Conservation (phyloP, 441 rosid genomes). For the Mallotus japonicus region DNA sequence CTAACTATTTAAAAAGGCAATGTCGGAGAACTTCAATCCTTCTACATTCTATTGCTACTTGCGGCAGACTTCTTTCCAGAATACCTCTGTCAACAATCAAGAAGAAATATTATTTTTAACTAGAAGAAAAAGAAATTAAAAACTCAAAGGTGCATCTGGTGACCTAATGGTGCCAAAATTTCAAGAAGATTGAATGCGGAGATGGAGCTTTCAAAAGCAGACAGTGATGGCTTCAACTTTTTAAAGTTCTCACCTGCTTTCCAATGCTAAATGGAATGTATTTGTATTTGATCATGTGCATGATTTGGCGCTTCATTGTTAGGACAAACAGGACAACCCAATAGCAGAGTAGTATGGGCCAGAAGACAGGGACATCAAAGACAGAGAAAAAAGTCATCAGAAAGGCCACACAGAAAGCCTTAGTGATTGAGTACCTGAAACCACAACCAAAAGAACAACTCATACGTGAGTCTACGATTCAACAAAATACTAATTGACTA, state of each 20-base stretch:
- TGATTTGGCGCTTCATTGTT: conserved; percentile 66
- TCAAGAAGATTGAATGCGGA: background rate
- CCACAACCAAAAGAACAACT: conserved; percentile 13
- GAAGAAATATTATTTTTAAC: background rate
- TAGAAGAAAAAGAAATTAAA: no score
- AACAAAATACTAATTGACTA: background rate
- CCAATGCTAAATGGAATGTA: conserved; percentile 72
- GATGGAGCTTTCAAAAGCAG: background rate
- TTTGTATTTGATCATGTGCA: conserved; percentile 71
- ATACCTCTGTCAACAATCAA: conserved; percentile 36
- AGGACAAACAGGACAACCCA: conserved; percentile 70
- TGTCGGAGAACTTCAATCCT: conserved; percentile 33
- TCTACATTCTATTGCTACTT: conserved; percentile 27
- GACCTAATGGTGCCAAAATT: background rate
- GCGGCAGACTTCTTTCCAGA: conserved; percentile 32
- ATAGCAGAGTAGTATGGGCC: conserved; percentile 69
- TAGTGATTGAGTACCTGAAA: conserved; percentile 67
- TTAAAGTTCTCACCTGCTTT: conserved; percentile 46
- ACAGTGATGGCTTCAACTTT: conserved; percentile 4
- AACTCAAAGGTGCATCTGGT: no score
- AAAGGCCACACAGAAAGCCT: conserved; percentile 65
- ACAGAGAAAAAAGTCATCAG: conserved; percentile 65
- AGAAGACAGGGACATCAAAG: conserved; percentile 69
- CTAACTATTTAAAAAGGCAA: conserved; percentile 10
- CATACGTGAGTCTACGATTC: background rate